Conservation (phyloP, 1,284 basidiomycete species). For the Kalmanozyma brasiliensis region DNA sequence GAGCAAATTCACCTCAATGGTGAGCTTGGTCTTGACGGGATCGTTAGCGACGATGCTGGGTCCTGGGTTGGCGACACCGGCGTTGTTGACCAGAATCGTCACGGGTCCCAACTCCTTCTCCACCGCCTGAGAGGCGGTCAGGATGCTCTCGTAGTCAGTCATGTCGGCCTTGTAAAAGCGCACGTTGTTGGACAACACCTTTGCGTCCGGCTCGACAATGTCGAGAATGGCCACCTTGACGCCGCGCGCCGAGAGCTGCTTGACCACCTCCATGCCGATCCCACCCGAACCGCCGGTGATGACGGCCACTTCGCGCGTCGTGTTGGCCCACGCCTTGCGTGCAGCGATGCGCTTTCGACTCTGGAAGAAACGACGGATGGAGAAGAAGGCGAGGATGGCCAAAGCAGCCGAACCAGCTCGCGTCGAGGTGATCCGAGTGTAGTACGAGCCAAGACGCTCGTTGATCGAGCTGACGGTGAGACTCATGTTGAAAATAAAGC, state of each 20-base stretch:
- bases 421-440: slow-evolving; percentile 31
- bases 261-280: slow-evolving; percentile 61
- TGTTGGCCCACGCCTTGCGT: slow-evolving; percentile 49
- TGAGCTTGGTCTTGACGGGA: slow-evolving; percentile 41
- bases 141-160: slow-evolving; percentile 53
- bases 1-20: slow-evolving; percentile 61
- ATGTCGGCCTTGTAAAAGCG: slow-evolving; percentile 60
- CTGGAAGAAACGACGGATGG: slow-evolving; percentile 15
- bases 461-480: slow-evolving; percentile 27
- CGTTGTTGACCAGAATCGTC: slow-evolving; percentile 50
- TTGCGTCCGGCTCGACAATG: slow-evolving; percentile 45
- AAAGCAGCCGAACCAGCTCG: slow-evolving; percentile 22
- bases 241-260: slow-evolving; percentile 38
- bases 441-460: slow-evolving; percentile 28
- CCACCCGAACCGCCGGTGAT: slow-evolving; percentile 66
- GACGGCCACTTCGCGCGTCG: slow-evolving; percentile 59
- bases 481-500: slow-evolving; percentile 22
- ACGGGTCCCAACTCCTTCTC: slow-evolving; percentile 46
- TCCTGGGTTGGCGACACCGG: slow-evolving; percentile 60
- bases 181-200: slow-evolving; percentile 16
- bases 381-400: slow-evolving; percentile 31
- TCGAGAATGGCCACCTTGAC: slow-evolving; percentile 66
- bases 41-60: slow-evolving; percentile 49
- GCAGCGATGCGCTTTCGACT: slow-evolving; percentile 34
- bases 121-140: slow-evolving; percentile 46